Conservation (phyloP, 148 eudicot genomes). For the Arbutus unedo region DNA sequence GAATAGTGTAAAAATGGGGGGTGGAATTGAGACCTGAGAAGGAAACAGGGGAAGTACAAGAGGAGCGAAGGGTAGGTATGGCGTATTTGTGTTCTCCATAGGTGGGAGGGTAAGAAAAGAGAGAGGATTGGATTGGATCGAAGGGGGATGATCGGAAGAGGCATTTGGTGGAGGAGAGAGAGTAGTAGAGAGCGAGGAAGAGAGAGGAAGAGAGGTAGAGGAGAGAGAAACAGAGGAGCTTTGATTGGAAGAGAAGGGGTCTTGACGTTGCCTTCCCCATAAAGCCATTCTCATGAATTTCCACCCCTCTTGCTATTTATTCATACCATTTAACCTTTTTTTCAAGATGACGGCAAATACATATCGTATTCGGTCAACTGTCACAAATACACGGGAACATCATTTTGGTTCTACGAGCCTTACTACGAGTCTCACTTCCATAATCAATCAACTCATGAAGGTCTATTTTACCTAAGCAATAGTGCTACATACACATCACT, state of each 20-base stretch:
- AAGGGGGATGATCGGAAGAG: slow-evolving; percentile 57
- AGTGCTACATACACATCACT: too few relatives aligned
- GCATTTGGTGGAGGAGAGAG: slow-evolving; percentile 75
- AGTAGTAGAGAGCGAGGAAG: slow-evolving; percentile 47
- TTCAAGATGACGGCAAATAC: too few relatives aligned
- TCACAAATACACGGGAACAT: too few relatives aligned
- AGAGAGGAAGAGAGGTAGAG: slow-evolving; percentile 60
- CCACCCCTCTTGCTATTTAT: background rate
- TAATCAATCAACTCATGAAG: too few relatives aligned
- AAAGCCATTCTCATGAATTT: background rate
- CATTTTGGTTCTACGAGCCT: too few relatives aligned
- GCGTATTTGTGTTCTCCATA: slow-evolving; percentile 84
- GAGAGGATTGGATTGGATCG: slow-evolving; percentile 67
- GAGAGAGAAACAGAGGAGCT: slow-evolving; percentile 71
- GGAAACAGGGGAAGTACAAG: slow-evolving; percentile 81
- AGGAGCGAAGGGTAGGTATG: slow-evolving; percentile 68
- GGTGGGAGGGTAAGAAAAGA: slow-evolving; percentile 70
- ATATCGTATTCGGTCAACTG: too few relatives aligned
- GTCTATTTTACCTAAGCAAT: too few relatives aligned
- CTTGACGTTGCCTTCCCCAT: slow-evolving; percentile 37
- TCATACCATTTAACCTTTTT: too few relatives aligned
- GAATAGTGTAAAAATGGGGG: background rate
- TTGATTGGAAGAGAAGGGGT: slow-evolving; percentile 63
- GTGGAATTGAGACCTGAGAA: slow-evolving; percentile 55
- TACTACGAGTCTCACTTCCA: too few relatives aligned